A percentile compares a stretch with the other conserved stretches of the same genome.
phyloP scores from a whole-genome alignment of 2,329 filamentous ascomycete genomes.

The Hymenoscyphus occultus region DNA sequence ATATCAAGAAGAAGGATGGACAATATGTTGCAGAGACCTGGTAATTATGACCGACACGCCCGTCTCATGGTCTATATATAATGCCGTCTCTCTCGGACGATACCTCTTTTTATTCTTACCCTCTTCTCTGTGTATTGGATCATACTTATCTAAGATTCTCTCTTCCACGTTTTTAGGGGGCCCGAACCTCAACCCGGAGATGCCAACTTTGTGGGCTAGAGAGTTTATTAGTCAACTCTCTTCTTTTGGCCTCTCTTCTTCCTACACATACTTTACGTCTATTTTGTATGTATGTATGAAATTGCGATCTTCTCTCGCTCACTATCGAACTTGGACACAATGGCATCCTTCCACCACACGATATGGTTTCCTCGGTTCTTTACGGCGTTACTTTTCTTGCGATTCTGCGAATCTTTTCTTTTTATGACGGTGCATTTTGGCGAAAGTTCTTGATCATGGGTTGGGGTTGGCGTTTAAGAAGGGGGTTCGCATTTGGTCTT shows the following conservation, averaged over 20 bases:
- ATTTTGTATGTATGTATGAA: too few relatives aligned
- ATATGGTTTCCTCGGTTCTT: too few relatives aligned
- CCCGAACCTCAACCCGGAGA: not conserved
- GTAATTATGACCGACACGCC: conserved; percentile 37
- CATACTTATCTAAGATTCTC: not conserved
- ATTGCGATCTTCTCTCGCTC: too few relatives aligned
- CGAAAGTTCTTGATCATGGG: too few relatives aligned
- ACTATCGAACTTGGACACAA: too few relatives aligned
- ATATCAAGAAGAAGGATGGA: conserved; percentile 83
- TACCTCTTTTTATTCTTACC: not conserved
- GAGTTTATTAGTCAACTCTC: not conserved
- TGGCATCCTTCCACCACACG: too few relatives aligned
- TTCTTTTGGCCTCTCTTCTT: not conserved
- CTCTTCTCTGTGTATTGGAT: not conserved
- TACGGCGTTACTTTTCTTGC: too few relatives aligned
- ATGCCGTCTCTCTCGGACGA: too few relatives aligned
- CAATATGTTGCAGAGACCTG: conserved; percentile 91
- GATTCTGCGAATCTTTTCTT: too few relatives aligned
- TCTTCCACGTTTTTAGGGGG: not conserved
- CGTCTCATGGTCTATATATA: not conserved
- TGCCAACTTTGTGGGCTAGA: not conserved
- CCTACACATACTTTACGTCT: not conserved
- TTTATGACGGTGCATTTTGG: too few relatives aligned
- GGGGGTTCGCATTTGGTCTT: too few relatives aligned
- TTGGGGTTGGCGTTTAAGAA: too few relatives aligned